Evolutionary conservation across 1,139 yeast genomes (phyloP).

Genomic region (Geotrichum siamense): DNA sequence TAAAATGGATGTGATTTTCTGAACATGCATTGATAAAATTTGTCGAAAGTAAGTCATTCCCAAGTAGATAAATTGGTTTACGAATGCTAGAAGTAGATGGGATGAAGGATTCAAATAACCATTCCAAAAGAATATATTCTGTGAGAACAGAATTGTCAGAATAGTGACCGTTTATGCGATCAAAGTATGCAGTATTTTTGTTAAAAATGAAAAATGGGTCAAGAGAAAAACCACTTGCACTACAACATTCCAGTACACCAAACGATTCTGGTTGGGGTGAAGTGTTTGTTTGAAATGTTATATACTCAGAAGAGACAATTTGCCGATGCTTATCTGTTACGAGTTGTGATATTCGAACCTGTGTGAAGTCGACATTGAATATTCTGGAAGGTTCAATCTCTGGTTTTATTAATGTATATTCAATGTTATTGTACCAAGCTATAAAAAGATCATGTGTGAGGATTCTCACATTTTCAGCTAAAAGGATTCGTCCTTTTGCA

Average conservation of each 20-base stretch:
- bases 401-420: not conserved
- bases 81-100: not conserved
- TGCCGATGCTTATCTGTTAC: constrained; percentile 14
- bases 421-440: constrained; percentile 9
- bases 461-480: constrained; percentile 4
- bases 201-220: constrained; percentile 11
- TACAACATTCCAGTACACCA: constrained; percentile 13
- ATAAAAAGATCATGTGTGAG: constrained; percentile 4
- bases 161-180: not conserved
- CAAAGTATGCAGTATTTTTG: constrained; percentile 2
- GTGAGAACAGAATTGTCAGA: constrained; percentile 1
- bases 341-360: constrained; percentile 7
- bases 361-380: constrained; percentile 12
- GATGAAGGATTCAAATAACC: constrained; percentile 6
- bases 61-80: not conserved
- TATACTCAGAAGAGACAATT: constrained; percentile 10
- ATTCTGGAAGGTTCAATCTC: constrained; percentile 8
- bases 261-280: constrained; percentile 16
- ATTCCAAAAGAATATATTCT: constrained; percentile 7
- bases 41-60: not conserved
- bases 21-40: not conserved
- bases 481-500: constrained; percentile 15
- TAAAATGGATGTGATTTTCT: constrained; percentile 7
- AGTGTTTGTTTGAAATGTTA: constrained; percentile 4
- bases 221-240: constrained; percentile 8